These are phyloP conservation scores for Fusarium annulatum DNA, from an alignment of 2,329 filamentous ascomycete genomes.

Conservation along the genomic window DNA sequence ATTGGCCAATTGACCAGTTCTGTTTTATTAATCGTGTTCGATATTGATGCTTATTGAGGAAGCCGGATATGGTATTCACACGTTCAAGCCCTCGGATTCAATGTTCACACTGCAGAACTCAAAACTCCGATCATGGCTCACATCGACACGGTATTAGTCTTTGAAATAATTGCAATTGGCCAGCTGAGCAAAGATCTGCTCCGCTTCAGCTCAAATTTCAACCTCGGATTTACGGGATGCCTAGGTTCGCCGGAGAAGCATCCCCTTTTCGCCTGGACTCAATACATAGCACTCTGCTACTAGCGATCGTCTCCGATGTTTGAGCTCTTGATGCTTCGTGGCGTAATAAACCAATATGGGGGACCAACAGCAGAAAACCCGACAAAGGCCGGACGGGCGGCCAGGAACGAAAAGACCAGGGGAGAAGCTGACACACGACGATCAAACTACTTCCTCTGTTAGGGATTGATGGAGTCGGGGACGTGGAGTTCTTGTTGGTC, in stretches of 20 bases:
- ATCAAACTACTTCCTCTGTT: slow-evolving; percentile 17
- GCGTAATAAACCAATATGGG: slow-evolving; percentile 7
- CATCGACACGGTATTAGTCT: neutral
- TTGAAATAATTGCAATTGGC: neutral
- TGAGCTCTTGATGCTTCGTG: slow-evolving; percentile 22
- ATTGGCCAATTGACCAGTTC: slow-evolving; percentile 15
- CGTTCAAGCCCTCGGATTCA: neutral
- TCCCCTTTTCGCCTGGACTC: slow-evolving; percentile 26
- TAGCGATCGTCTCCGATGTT: slow-evolving; percentile 11
- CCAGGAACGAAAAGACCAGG: slow-evolving; percentile 5
- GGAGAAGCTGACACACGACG: slow-evolving; percentile 23
- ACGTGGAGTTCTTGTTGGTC: slow-evolving; percentile 23
- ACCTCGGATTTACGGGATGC: slow-evolving; percentile 12
- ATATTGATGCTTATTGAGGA: neutral
- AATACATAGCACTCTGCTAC: neutral
- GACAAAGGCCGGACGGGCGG: neutral
- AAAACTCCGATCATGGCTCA: neutral
- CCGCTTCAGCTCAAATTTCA: slow-evolving; percentile 1
- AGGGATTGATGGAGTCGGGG: slow-evolving; percentile 11
- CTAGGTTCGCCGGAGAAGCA: slow-evolving; percentile 16
- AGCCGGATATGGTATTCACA: slow-evolving; percentile 3
- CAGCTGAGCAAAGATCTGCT: slow-evolving; percentile 23
- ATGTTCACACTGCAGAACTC: neutral
- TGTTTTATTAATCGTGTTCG: neutral
- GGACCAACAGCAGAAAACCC: slow-evolving; percentile 3